Base-by-base conservation (phyloP, 176 grass and related monocot species). In the Triticum aestivum region DNA sequence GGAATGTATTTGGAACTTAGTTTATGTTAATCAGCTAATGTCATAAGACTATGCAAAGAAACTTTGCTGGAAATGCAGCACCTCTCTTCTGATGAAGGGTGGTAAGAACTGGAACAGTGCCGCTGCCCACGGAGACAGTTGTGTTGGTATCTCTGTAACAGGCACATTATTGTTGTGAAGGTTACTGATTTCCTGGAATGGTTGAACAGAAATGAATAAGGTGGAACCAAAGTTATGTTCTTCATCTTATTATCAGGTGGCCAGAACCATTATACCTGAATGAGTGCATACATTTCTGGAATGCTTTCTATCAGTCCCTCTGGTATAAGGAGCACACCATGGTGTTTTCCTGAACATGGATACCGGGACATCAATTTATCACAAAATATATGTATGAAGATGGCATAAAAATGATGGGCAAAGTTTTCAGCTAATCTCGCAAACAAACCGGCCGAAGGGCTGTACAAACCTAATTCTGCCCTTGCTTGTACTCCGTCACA, bases 231-330 rank as follows among this genome's bases (percentile, higher is more conserved):
- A 84, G 62, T 11, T 49, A 66, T 33, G 44, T 9, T 61, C 9
- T 88, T 39, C n/a, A 41, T 79, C 20, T 69, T 66, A 67, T 75
- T 66, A 67, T 30, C 6, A 75, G 27, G 39, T 80, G 73, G 24
- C 15, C 35, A 18, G 14, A 77, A 76, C 17, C 75, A 64, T 15
- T 24, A 82, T 90, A 95, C 93, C 93, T 95, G 93, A 65, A 95
- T 79, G 62, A 95, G 90, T 9, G 90, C 90, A 85, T 95, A 95
- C 76, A 95, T 86, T 85, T 95, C 90, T 10, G 93, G 93, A 82
- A 95, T 95, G 65, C 90, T 90, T 69, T 91, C 93, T 47, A 95
- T 87, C 17, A 95, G 80, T 32, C 93, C 93, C 85, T 95, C 93
- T 39, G 93, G 93, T 70, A 95, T 86, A 79, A 95, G 79, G 61